These are phyloP conservation scores for Alloteropsis semialata DNA, from an alignment of 176 grass and related monocot species.

Conservation along the genomic window DNA sequence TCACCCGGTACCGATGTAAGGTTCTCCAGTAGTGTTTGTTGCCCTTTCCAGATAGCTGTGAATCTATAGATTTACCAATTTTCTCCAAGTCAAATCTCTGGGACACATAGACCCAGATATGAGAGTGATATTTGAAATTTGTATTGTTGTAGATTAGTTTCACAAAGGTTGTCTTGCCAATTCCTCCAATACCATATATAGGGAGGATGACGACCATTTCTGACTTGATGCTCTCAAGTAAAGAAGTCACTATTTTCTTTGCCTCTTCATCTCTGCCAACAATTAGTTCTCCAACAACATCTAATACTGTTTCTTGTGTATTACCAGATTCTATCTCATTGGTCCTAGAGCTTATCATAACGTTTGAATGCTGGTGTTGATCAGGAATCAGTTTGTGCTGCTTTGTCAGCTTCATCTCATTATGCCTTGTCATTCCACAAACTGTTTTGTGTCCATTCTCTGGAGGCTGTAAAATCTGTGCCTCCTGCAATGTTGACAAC, in stretches of 20 bases:
- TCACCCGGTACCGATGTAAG: no score
- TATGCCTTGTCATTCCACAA: background rate
- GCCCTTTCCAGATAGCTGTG: no score
- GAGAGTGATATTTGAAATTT: background rate
- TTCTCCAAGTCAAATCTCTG: background rate
- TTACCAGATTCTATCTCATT: no score
- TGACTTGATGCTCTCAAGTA: background rate
- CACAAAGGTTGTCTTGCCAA: no score
- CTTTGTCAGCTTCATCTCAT: background rate
- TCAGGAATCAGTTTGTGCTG: background rate
- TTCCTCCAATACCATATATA: constrained; percentile 1
- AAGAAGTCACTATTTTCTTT: background rate
- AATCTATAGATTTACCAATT: no score
- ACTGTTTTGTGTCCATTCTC: background rate
- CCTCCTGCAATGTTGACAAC: no score
- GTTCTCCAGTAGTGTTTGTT: no score
- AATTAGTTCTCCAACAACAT: background rate
- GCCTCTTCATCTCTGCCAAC: background rate
- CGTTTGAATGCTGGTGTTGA: no score
- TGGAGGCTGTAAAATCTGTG: background rate
- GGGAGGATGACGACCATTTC: background rate
- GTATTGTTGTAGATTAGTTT: background rate
- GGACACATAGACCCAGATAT: background rate
- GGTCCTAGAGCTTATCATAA: no score
- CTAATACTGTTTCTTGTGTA: background rate